These are phyloP conservation scores for Byssoonygena ceratinophila DNA, from an alignment of 2,329 filamentous ascomycete species.

Conservation along the genomic window DNA sequence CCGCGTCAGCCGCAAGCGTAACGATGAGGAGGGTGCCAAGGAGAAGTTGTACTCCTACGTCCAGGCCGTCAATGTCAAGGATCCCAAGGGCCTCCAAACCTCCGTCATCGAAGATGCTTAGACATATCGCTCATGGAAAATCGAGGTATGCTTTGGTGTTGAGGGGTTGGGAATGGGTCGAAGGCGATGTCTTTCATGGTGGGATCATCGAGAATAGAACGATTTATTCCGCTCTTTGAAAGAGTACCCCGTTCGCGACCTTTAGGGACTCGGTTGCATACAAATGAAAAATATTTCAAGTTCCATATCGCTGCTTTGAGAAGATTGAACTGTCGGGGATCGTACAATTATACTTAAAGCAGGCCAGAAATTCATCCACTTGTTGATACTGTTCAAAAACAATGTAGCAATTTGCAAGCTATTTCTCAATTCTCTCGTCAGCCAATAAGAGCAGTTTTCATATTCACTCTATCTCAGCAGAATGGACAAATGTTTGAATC, in stretches of 20 bases:
- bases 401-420: no score
- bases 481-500: no score
- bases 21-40: conserved; percentile 99
- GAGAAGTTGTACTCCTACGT: conserved; percentile 99
- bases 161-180: conserved; percentile 7
- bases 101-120: conserved; percentile 60
- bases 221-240: not conserved
- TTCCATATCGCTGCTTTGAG: no score
- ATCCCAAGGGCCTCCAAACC: conserved; percentile 94
- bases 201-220: conserved; percentile 2
- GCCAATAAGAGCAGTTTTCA: no score
- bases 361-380: no score
- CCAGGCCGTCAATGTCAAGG: conserved; percentile 99
- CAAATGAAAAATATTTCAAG: no score
- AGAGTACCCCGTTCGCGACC: not conserved
- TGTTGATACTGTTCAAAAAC: no score
- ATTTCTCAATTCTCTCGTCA: no score
- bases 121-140: not conserved
- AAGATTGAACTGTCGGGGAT: no score
- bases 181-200: not conserved
- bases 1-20: conserved; percentile 98
- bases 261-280: no score
- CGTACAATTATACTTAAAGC: no score
- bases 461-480: no score
- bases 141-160: conserved; percentile 6